Evolutionary conservation across 1,284 basidiomycete genomes (phyloP).

Genomic region (Neolentinus lepideus): DNA sequence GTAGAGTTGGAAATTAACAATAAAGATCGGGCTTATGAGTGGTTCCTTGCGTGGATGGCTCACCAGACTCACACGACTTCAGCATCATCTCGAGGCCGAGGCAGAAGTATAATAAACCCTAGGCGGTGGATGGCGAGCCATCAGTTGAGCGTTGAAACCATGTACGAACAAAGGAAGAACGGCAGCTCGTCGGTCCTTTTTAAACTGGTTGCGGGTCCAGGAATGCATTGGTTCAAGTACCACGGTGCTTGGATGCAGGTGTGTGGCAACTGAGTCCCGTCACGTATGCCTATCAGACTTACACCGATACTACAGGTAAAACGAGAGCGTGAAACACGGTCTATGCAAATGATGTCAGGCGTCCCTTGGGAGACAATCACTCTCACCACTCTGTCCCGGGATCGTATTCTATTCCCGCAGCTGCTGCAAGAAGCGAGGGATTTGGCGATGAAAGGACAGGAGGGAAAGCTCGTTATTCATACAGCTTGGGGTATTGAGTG

Average conservation of each 20-base stretch:
- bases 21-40: constrained; percentile 91
- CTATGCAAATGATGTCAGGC: constrained; percentile 88
- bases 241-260: constrained; percentile 94
- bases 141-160: constrained; percentile 93
- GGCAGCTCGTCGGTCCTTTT: constrained; percentile 85
- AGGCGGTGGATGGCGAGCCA: constrained; percentile 70
- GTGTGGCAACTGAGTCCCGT: constrained; percentile 14
- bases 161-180: constrained; percentile 82
- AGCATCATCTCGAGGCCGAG: constrained; percentile 19
- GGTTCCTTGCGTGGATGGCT: constrained; percentile 98
- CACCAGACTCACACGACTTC: constrained; percentile 38
- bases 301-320: constrained; percentile 55
- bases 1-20: constrained; percentile 96
- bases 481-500: constrained; percentile 97
- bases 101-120: constrained; percentile 18
- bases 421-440: constrained; percentile 86
- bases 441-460: constrained; percentile 79
- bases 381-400: constrained; percentile 86
- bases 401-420: constrained; percentile 74
- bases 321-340: constrained; percentile 88
- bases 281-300: not conserved
- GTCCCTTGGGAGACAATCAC: constrained; percentile 98
- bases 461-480: constrained; percentile 94
- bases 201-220: constrained; percentile 92
- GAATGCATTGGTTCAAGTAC: constrained; percentile 91